These are phyloP conservation scores for Aspergillus quadrilineatus DNA, from an alignment of 2,329 filamentous ascomycete genomes.

Conservation along the genomic window DNA sequence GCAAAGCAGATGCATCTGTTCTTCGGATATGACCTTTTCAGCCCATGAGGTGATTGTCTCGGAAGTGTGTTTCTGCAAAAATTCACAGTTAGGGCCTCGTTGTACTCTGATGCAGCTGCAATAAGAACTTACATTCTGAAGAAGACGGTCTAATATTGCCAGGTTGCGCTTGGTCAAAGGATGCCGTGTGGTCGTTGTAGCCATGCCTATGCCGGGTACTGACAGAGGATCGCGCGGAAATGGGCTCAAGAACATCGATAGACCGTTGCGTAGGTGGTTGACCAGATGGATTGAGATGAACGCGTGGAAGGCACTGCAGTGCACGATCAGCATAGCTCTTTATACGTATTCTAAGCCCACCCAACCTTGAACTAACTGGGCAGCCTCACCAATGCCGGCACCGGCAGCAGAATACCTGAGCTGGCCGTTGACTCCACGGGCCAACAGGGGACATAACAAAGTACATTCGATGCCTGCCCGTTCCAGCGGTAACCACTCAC, in stretches of 20 bases:
- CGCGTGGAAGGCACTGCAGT: background rate
- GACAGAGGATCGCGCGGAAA: background rate
- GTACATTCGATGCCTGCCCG: background rate
- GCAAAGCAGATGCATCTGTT: constrained; percentile 19
- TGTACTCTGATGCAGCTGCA: background rate
- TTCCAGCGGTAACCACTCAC: background rate
- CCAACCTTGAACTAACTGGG: background rate
- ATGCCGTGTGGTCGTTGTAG: background rate
- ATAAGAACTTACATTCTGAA: constrained; percentile 1
- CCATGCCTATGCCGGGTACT: background rate
- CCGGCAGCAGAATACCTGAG: background rate
- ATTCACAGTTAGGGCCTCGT: background rate
- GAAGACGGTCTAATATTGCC: constrained; percentile 4
- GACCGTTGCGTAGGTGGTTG: background rate
- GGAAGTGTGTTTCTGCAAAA: background rate
- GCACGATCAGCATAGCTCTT: constrained; percentile 1
- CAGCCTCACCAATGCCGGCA: background rate
- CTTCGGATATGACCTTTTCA: constrained; percentile 20
- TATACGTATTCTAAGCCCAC: background rate
- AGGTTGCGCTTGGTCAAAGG: constrained; percentile 16
- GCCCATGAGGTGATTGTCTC: constrained; percentile 14
- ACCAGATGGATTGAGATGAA: background rate
- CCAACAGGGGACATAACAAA: background rate
- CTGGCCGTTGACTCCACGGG: background rate
- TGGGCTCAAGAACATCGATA: background rate